phyloP scores from a whole-genome alignment of 352 stramenopile species.

The Globisporangium apiculatum region DNA sequence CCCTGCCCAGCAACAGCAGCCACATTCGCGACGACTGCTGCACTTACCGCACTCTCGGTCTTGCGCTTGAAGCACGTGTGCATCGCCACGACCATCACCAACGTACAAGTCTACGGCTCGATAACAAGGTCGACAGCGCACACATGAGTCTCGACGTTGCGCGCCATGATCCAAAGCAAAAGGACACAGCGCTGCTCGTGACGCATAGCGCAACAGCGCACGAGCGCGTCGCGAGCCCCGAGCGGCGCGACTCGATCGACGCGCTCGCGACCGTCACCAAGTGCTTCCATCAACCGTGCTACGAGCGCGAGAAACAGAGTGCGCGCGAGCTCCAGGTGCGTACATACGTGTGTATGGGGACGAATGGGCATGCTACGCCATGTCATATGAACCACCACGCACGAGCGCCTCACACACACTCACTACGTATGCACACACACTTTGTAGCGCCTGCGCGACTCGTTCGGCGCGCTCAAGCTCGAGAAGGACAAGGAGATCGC shows the following conservation, averaged over 20 bases:
- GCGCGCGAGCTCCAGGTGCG: constrained; percentile 26
- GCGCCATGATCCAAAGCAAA: constrained; percentile 7
- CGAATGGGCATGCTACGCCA: too few species aligned
- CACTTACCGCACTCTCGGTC: too few species aligned
- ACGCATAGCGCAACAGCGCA: neutral
- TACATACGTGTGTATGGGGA: neutral
- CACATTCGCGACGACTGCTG: too few species aligned
- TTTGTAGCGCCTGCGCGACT: constrained; percentile 40
- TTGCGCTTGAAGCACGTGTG: too few species aligned
- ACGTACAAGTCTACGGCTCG: too few species aligned
- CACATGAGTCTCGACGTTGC: constrained; percentile 9
- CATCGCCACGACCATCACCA: too few species aligned
- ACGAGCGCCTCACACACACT: too few species aligned
- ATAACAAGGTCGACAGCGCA: neutral
- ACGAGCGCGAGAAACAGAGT: constrained; percentile 21
- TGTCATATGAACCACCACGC: neutral
- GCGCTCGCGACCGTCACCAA: neutral
- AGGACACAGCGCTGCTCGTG: constrained; percentile 2
- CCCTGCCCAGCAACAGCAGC: too few species aligned
- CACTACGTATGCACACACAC: neutral
- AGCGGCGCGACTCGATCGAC: constrained; percentile 4
- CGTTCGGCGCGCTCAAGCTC: constrained; percentile 36
- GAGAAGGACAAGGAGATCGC: constrained; percentile 55
- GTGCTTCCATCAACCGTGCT: constrained; percentile 19
- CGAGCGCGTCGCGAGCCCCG: constrained; percentile 3